These are phyloP conservation scores for Diplosphaera chodatii DNA, from an alignment of 139 green algal genomes.

Conservation along the genomic window DNA sequence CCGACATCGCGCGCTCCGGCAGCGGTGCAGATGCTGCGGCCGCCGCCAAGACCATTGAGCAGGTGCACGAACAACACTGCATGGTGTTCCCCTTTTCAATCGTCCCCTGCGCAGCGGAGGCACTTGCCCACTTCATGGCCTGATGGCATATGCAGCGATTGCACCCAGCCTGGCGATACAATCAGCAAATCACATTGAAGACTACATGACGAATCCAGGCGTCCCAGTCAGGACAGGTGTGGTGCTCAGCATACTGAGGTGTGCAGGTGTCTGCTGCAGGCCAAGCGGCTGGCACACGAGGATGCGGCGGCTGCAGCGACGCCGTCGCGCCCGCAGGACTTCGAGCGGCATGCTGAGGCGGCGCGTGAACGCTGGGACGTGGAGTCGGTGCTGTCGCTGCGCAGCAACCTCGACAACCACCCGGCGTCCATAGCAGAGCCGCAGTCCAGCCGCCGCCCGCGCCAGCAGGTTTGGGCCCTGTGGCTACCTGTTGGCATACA, in stretches of 20 bases:
- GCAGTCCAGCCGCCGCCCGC: constrained; percentile 10
- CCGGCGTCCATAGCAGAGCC: constrained; percentile 57
- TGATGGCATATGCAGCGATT: too few relatives aligned
- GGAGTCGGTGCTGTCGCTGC: constrained; percentile 74
- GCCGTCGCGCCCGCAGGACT: neutral
- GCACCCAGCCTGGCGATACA: too few relatives aligned
- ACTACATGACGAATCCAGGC: too few relatives aligned
- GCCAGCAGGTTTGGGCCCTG: neutral
- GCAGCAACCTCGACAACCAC: constrained; percentile 79
- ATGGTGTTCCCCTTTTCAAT: too few relatives aligned
- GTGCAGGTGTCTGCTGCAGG: neutral
- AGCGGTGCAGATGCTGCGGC: neutral
- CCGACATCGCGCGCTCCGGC: neutral
- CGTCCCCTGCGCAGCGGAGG: too few relatives aligned
- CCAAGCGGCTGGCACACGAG: neutral
- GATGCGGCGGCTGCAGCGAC: constrained; percentile 14
- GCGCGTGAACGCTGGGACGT: constrained; percentile 77
- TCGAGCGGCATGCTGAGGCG: neutral
- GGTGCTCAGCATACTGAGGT: too few relatives aligned
- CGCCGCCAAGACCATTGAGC: neutral
- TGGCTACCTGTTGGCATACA: too few relatives aligned
- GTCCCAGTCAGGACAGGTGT: too few relatives aligned
- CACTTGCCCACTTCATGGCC: too few relatives aligned
- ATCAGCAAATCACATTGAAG: too few relatives aligned
- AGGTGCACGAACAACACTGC: too few relatives aligned